These are phyloP conservation scores for Fraxinus angustifolia DNA, from an alignment of 305 asterid species.

Conservation along the genomic window DNA sequence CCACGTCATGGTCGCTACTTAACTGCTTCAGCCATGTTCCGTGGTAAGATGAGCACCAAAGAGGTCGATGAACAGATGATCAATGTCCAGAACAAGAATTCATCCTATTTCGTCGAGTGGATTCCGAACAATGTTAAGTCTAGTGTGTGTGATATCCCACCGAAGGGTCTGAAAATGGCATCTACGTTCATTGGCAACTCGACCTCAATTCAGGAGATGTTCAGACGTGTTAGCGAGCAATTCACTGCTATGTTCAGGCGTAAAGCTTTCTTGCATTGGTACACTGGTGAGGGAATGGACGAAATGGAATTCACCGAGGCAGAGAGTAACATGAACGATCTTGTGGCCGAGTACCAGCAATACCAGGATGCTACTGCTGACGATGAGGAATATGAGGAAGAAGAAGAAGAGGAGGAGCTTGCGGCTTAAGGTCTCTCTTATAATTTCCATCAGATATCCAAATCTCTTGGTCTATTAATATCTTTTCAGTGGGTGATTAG, in stretches of 20 bases:
- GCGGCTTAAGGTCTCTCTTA: slow-evolving; percentile 12
- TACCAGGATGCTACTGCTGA: slow-evolving; percentile 54
- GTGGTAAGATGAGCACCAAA: slow-evolving; percentile 56
- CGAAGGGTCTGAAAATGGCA: slow-evolving; percentile 50
- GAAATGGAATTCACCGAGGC: slow-evolving; percentile 56
- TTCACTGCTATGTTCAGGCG: slow-evolving; percentile 54
- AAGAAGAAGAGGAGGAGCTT: slow-evolving; percentile 19
- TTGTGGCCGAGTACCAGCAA: slow-evolving; percentile 52
- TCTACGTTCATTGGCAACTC: slow-evolving; percentile 53
- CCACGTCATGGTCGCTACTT: slow-evolving; percentile 54
- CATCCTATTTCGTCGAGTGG: slow-evolving; percentile 56
- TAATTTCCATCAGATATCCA: slow-evolving; percentile 12
- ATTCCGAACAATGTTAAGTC: slow-evolving; percentile 55
- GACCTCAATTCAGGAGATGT: slow-evolving; percentile 49
- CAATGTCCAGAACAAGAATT: slow-evolving; percentile 51
- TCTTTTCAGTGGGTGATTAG: slow-evolving; percentile 25
- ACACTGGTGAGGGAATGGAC: slow-evolving; percentile 51
- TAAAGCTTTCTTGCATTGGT: slow-evolving; percentile 57
- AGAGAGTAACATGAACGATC: slow-evolving; percentile 52
- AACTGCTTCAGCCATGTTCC: slow-evolving; percentile 54
- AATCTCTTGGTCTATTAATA: slow-evolving; percentile 20
- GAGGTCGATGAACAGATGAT: slow-evolving; percentile 56
- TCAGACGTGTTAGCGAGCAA: slow-evolving; percentile 49
- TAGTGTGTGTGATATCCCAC: slow-evolving; percentile 52
- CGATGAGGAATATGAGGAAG: slow-evolving; percentile 40